Percentiles rank a stretch among this genome's conserved stretches.
Evolutionary conservation across 2,329 filamentous ascomycete species (phyloP).

Genomic region (Curvularia sp.): DNA sequence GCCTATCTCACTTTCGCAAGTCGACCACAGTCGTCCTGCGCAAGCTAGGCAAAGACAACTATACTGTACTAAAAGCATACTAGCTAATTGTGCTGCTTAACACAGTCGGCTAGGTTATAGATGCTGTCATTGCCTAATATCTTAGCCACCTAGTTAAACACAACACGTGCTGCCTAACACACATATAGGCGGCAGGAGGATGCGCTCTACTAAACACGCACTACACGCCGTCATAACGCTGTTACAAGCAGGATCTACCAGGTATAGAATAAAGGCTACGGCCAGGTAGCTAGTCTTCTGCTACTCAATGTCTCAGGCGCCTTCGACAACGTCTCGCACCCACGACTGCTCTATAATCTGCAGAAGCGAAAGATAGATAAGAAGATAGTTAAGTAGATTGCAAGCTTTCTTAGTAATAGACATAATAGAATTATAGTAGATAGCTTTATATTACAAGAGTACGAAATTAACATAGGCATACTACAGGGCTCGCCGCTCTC

Average conservation of each 20-base stretch:
- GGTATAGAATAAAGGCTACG: constrained; percentile 24
- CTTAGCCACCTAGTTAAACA: constrained; percentile 24
- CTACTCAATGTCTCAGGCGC: constrained; percentile 42
- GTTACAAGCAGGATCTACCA: constrained; percentile 36
- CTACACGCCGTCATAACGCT: constrained; percentile 33
- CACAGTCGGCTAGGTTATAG: constrained; percentile 41
- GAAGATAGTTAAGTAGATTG: constrained; percentile 27
- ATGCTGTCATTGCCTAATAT: constrained; percentile 32
- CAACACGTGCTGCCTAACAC: constrained; percentile 30
- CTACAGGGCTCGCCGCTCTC: constrained; percentile 42
- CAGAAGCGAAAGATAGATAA: constrained; percentile 22
- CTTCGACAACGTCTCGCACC: constrained; percentile 39
- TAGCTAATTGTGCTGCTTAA: constrained; percentile 37
- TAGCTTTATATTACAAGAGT: constrained; percentile 18
- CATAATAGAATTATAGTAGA: constrained; percentile 25
- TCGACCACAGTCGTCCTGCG: constrained; percentile 35
- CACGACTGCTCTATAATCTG: constrained; percentile 34
- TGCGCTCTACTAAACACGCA: constrained; percentile 34
- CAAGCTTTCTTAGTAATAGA: constrained; percentile 28
- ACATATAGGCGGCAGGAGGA: constrained; percentile 34
- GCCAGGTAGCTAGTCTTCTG: constrained; percentile 40
- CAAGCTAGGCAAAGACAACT: constrained; percentile 40
- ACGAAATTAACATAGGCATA: constrained; percentile 32
- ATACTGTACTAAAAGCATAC: constrained; percentile 36
- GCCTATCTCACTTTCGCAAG: constrained; percentile 16